A percentile compares a stretch with the other conserved stretches of the same genome.
phyloP scores from a whole-genome alignment of 1,139 yeast genomes.

The Nakaseomyces nivariensis region DNA sequence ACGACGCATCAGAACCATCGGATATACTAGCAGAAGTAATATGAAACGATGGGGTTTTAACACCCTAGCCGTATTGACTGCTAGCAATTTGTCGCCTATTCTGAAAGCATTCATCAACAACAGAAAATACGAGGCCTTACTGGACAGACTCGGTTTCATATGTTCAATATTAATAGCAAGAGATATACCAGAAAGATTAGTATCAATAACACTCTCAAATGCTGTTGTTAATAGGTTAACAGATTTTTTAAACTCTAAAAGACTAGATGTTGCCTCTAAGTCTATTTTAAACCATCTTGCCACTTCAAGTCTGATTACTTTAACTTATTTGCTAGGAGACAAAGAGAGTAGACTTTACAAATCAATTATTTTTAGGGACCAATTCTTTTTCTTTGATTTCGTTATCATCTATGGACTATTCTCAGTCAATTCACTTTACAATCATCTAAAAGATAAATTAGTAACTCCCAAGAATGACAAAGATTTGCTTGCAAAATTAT shows the following conservation, averaged over 20 bases:
- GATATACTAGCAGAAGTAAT: not conserved
- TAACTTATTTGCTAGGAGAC: not conserved
- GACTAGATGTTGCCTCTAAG: not conserved
- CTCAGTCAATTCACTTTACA: not conserved
- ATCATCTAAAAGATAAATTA: not conserved
- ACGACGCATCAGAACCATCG: not conserved
- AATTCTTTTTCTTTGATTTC: not conserved
- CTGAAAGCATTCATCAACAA: not conserved
- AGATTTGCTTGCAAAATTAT: not conserved
- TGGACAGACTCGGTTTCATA: not conserved
- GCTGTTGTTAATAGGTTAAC: not conserved
- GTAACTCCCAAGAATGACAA: not conserved
- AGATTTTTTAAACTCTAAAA: not conserved
- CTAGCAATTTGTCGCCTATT: not conserved
- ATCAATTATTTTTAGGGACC: not conserved
- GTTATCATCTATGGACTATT: not conserved
- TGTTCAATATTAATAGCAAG: not conserved
- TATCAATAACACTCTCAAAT: not conserved
- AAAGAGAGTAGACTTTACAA: conserved; percentile 1
- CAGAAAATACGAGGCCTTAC: not conserved
- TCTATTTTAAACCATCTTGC: conserved; percentile 1
- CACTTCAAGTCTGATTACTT: not conserved
- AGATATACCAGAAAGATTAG: not conserved
- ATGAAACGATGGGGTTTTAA: not conserved
- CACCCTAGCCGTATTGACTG: not conserved